phyloP scores from a whole-genome alignment of 306 rosid species.

The Ormosia emarginata region DNA sequence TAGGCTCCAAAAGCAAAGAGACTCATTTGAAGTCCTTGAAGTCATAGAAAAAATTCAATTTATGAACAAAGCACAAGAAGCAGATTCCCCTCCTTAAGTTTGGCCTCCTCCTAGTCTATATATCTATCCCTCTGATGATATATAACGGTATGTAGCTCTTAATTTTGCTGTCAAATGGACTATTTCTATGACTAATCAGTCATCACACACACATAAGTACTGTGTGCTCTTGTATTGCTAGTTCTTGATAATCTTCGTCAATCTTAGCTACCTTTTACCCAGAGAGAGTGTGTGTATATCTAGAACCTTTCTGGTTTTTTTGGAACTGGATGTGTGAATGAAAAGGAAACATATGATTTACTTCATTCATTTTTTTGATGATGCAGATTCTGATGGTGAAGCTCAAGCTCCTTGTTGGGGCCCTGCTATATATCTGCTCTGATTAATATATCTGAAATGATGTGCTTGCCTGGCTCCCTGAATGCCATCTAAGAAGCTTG shows the following conservation, averaged over 20 bases:
- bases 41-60: neutral
- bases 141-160: neutral
- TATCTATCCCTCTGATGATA: neutral
- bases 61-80: neutral
- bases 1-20: neutral
- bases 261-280: neutral
- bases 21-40: conserved; percentile 1
- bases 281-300: neutral
- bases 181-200: neutral
- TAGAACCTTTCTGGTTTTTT: neutral
- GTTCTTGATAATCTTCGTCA: neutral
- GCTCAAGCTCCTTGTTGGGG: neutral
- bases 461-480: conserved; percentile 85
- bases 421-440: neutral
- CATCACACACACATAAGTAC: neutral
- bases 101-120: neutral
- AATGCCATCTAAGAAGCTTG: conserved; percentile 71
- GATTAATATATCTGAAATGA: neutral
- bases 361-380: neutral
- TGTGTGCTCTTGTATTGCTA: too few species aligned
- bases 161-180: neutral
- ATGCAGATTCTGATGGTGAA: neutral
- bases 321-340: neutral
- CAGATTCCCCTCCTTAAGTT: neutral
- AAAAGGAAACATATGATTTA: neutral